These are phyloP conservation scores for Polygonum aviculare DNA, from an alignment of 148 eudicot species.

Conservation along the genomic window DNA sequence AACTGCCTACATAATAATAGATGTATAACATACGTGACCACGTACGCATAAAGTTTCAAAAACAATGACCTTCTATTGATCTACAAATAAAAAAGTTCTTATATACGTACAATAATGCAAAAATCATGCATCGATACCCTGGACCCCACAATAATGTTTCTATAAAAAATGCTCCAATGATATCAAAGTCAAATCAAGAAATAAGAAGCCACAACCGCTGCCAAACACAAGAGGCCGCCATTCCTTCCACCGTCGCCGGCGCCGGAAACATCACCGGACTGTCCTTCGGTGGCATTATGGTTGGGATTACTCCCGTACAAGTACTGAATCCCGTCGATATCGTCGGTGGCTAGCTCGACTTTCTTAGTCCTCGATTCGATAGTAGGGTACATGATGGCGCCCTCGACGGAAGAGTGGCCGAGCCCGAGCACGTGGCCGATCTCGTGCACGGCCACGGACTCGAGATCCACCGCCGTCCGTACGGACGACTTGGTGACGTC, in stretches of 20 bases:
- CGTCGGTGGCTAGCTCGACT: conserved; percentile 10
- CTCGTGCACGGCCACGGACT: conserved; percentile 22
- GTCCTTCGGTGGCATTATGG: background rate
- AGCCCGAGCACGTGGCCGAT: conserved; percentile 25
- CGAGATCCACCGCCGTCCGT: conserved; percentile 5
- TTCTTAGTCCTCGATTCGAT: background rate
- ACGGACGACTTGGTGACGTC: conserved; percentile 10
- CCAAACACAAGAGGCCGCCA: background rate
- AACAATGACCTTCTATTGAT: background rate
- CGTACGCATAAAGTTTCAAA: background rate
- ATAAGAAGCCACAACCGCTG: background rate
- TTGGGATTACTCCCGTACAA: conserved; percentile 16
- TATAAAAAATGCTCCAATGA: background rate
- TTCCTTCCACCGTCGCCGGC: background rate
- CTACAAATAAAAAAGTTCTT: background rate
- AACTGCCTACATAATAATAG: background rate
- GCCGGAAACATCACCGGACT: background rate
- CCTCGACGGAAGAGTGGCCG: conserved; percentile 6
- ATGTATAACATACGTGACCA: background rate
- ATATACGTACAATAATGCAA: background rate
- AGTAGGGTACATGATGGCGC: conserved; percentile 13
- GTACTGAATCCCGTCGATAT: conserved; percentile 18
- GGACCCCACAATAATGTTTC: background rate
- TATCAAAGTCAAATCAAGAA: background rate
- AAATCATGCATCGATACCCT: background rate